A percentile compares a stretch with the other conserved stretches of the same genome.
Conservation (phyloP, 495 filamentous ascomycete genomes). For the Neurospora sp. region DNA sequence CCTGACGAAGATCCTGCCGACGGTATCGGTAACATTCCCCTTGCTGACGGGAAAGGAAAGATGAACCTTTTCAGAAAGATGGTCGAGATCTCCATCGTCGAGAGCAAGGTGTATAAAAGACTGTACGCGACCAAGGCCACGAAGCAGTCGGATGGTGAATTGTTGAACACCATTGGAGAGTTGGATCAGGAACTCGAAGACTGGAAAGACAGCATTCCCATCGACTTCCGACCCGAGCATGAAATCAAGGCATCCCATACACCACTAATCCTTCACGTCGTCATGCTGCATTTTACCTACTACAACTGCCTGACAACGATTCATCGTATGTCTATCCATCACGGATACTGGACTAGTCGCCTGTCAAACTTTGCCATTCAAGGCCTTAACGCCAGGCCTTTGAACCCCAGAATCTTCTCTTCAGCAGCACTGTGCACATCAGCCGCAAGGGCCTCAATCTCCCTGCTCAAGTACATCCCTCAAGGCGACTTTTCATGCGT, state of each 20-base stretch:
- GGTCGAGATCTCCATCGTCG: constrained; percentile 83
- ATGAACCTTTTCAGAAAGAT: constrained; percentile 88
- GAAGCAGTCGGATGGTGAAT: constrained; percentile 84
- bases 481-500: constrained; percentile 91
- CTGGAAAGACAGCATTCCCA: constrained; percentile 91
- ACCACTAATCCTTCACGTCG: constrained; percentile 82
- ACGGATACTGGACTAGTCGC: constrained; percentile 95
- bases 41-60: constrained; percentile 83
- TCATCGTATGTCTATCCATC: constrained; percentile 96
- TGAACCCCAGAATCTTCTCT: constrained; percentile 92
- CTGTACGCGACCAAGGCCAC: constrained; percentile 89
- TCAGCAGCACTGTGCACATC: constrained; percentile 86
- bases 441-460: constrained; percentile 85
- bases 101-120: constrained; percentile 87
- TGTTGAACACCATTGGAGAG: constrained; percentile 92
- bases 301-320: constrained; percentile 98
- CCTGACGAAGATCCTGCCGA: constrained; percentile 86
- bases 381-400: constrained; percentile 76
- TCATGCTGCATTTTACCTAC: constrained; percentile 90
- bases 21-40: constrained; percentile 84
- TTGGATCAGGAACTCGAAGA: constrained; percentile 87
- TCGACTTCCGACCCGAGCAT: constrained; percentile 89
- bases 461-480: constrained; percentile 89
- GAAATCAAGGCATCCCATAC: constrained; percentile 87
- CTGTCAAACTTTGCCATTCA: constrained; percentile 92